Percentiles rank a stretch among this genome's conserved stretches.
Evolutionary conservation across 257 asterid genomes (phyloP).

Genomic region (Gentiana straminea): DNA sequence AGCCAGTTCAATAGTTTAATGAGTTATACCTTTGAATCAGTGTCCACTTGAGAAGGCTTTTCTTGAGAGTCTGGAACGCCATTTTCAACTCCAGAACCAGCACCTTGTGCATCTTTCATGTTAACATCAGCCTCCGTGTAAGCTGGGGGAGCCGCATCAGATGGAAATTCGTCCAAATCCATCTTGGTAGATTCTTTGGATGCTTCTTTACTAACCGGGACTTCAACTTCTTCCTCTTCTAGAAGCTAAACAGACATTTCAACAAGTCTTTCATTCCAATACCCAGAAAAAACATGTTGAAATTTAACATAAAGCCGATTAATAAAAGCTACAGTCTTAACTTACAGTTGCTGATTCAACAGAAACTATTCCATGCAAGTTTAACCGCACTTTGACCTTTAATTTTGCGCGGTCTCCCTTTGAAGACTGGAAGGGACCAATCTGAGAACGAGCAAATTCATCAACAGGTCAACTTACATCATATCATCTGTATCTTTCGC

Average conservation of each 20-base stretch:
- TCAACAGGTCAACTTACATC: not conserved
- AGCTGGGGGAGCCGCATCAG: slow-evolving; percentile 32
- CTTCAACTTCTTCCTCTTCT: slow-evolving; percentile 84
- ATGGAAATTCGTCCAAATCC: slow-evolving; percentile 58
- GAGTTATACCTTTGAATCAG: slow-evolving; percentile 62
- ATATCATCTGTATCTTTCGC: not conserved
- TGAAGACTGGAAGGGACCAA: slow-evolving; percentile 70
- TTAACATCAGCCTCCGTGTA: slow-evolving; percentile 41
- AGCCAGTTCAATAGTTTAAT: not conserved
- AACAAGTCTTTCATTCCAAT: not conserved
- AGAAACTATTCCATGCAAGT: slow-evolving; percentile 77
- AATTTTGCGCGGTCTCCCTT: slow-evolving; percentile 58
- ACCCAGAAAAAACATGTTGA: not conserved
- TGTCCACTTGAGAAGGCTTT: slow-evolving; percentile 58
- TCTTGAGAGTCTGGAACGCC: slow-evolving; percentile 58
- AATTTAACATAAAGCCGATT: no score
- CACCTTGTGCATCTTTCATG: slow-evolving; percentile 51
- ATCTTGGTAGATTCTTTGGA: slow-evolving; percentile 51
- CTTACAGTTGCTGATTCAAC: slow-evolving; percentile 81
- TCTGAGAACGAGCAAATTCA: slow-evolving; percentile 23
- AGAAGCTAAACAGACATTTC: slow-evolving; percentile 38
- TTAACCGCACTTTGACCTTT: slow-evolving; percentile 74
- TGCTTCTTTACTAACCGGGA: slow-evolving; percentile 48
- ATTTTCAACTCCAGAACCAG: slow-evolving; percentile 51
- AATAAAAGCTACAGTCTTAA: not conserved